Base-by-base conservation (phyloP, 2,329 filamentous ascomycete genomes). In the Truncatella angustata region DNA sequence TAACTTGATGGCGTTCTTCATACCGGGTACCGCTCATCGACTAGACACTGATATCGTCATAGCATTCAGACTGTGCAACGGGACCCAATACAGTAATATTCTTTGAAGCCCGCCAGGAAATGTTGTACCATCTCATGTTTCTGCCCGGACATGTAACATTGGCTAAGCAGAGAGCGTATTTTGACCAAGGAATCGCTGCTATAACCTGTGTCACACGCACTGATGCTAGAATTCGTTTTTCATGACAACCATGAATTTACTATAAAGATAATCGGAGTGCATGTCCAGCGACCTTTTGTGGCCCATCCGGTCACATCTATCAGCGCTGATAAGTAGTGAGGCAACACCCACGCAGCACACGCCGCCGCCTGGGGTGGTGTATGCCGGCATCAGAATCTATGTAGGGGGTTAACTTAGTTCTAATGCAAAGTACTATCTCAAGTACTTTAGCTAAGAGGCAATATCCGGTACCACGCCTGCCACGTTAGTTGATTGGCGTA, bases 161-260 rank as follows among this genome's bases (percentile, higher is more conserved):
- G 43, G 30, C 48, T 54, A 44, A 45, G 44, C 20, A 18, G 23
- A 42, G 34, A 35, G 24, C 52, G 52, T 54, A 54, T 54, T 54
- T 45, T n/a, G 36, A 50, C 52, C 49, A 54, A 30, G 44, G 49
- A 54, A 48, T 45, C 48, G 43, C 37, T 43, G 52, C 36, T 51
- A n/a, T n/a, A n/a, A n/a, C n/a, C n/a, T n/a, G n/a, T n/a, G n/a
- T n/a, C n/a, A n/a, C n/a, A n/a, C n/a, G n/a, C n/a, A n/a, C n/a
- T n/a, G n/a, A n/a, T n/a, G n/a, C n/a, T n/a, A n/a, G n/a, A n/a
- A n/a, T n/a, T n/a, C n/a, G n/a, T n/a, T n/a, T n/a, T n/a, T n/a
- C n/a, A n/a, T n/a, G n/a, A n/a, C 37, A 40, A 20, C 16, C n/a
- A 40, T 16, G 7, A 20, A 21, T 21, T 11, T 40, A 21, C 37